phyloP scores from a whole-genome alignment of 1,284 basidiomycete species.

The Megacollybia platyphylla region DNA sequence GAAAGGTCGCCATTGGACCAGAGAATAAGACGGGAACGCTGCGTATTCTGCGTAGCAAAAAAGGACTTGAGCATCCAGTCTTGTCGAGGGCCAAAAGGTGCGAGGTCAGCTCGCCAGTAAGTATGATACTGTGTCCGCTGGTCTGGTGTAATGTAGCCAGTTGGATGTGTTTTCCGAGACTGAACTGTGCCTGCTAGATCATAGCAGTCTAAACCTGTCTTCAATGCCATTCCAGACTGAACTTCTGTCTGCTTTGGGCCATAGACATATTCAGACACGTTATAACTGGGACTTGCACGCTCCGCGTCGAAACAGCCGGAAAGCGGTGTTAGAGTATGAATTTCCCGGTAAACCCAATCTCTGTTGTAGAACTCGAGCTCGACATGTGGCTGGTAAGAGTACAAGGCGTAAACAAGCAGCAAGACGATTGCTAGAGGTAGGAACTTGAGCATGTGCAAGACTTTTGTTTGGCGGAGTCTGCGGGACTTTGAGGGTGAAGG shows the following conservation, averaged over 20 bases:
- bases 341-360: slow-evolving; percentile 61
- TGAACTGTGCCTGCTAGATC: slow-evolving; percentile 73
- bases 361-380: slow-evolving; percentile 70
- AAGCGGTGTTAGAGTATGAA: slow-evolving; percentile 48
- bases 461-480: too few species aligned
- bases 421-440: slow-evolving; percentile 9
- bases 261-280: slow-evolving; percentile 48
- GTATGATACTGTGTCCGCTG: slow-evolving; percentile 66
- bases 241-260: slow-evolving; percentile 55
- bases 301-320: slow-evolving; percentile 62
- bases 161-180: slow-evolving; percentile 10
- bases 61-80: slow-evolving; percentile 83
- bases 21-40: slow-evolving; percentile 54
- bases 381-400: slow-evolving; percentile 67
- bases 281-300: slow-evolving; percentile 53
- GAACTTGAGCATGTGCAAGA: too few species aligned
- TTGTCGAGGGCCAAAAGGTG: slow-evolving; percentile 66
- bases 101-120: slow-evolving; percentile 83
- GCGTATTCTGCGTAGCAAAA: slow-evolving; percentile 76
- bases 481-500: too few species aligned
- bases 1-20: slow-evolving; percentile 82
- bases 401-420: slow-evolving; percentile 31
- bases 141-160: slow-evolving; percentile 18
- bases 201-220: slow-evolving; percentile 78
- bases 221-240: slow-evolving; percentile 65